Conservation (phyloP, 306 rosid species). For the Lupinus albus region DNA sequence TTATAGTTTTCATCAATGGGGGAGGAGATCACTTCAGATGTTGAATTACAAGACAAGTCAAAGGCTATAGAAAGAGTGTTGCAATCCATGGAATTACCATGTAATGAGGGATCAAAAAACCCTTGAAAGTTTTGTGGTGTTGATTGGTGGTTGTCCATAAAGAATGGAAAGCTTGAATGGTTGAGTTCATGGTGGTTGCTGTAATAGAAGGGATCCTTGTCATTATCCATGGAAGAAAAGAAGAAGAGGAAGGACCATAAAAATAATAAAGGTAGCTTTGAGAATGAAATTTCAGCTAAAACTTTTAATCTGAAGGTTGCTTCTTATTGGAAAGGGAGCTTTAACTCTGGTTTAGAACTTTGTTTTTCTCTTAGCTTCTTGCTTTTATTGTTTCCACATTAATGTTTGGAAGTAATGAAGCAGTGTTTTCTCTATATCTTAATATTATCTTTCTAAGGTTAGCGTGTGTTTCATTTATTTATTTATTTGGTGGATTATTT, state of each 20-base stretch:
- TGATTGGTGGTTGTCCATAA: slow-evolving; percentile 36
- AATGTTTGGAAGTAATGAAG: slow-evolving; percentile 42
- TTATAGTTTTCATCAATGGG: slow-evolving; percentile 47
- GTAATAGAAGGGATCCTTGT: slow-evolving; percentile 59
- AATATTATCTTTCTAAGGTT: not conserved
- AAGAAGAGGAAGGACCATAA: slow-evolving; percentile 21
- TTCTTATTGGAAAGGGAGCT: slow-evolving; percentile 54
- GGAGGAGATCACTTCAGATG: slow-evolving; percentile 67
- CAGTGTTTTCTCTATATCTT: slow-evolving; percentile 22
- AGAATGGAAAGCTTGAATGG: slow-evolving; percentile 50
- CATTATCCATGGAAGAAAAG: slow-evolving; percentile 59
- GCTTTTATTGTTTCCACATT: slow-evolving; percentile 41
- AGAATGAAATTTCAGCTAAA: slow-evolving; percentile 50
- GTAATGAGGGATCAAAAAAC: slow-evolving; percentile 54
- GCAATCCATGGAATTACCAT: slow-evolving; percentile 69
- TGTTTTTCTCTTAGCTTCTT: slow-evolving; percentile 42
- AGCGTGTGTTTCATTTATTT: not conserved
- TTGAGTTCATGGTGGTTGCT: slow-evolving; percentile 54
- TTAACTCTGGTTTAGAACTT: slow-evolving; percentile 42
- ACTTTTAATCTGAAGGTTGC: slow-evolving; percentile 44
- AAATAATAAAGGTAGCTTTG: slow-evolving; percentile 35
- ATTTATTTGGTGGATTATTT: not conserved
- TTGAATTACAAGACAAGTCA: slow-evolving; percentile 72
- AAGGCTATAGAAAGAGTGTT: slow-evolving; percentile 76
- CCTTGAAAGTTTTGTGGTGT: slow-evolving; percentile 49